Conservation (phyloP, 1,284 basidiomycete genomes). For the Ceratobasidium sp. region DNA sequence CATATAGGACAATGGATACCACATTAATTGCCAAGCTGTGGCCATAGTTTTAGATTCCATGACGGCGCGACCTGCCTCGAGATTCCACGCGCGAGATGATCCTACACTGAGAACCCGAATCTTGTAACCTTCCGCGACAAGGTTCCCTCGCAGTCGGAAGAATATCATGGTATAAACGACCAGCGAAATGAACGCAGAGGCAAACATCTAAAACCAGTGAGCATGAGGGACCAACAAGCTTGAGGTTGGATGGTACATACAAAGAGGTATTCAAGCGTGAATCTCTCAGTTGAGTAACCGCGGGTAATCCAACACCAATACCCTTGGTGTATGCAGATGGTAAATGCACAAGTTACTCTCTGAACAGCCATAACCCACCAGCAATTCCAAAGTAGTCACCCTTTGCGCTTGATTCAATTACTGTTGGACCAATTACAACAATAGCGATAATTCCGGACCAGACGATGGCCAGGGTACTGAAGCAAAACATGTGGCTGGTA, state of each 20-base stretch:
- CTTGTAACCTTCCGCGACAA: constrained; percentile 56
- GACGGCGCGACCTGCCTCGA: constrained; percentile 48
- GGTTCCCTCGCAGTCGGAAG: constrained; percentile 58
- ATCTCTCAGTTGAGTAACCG: constrained; percentile 53
- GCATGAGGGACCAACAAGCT: neutral
- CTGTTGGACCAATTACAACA: constrained; percentile 54
- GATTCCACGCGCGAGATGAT: constrained; percentile 39
- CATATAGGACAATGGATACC: constrained; percentile 54
- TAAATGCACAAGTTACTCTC: constrained; percentile 1
- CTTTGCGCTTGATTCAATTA: constrained; percentile 48
- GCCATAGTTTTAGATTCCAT: constrained; percentile 33
- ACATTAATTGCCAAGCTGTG: constrained; percentile 48
- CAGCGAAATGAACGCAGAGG: constrained; percentile 56
- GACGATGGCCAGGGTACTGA: constrained; percentile 51
- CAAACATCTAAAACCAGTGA: constrained; percentile 54
- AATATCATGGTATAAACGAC: constrained; percentile 57
- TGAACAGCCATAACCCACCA: constrained; percentile 52
- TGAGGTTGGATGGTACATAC: constrained; percentile 34
- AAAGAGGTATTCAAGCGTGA: constrained; percentile 61
- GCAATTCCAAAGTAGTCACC: constrained; percentile 53
- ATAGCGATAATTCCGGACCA: constrained; percentile 58
- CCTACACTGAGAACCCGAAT: constrained; percentile 51
- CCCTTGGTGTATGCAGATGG: constrained; percentile 52
- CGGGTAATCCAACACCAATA: constrained; percentile 60
- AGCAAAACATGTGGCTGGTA: constrained; percentile 23